These are phyloP conservation scores for Acanthochlamys bracteata DNA, from an alignment of 106 monocot genomes.

Conservation along the genomic window DNA sequence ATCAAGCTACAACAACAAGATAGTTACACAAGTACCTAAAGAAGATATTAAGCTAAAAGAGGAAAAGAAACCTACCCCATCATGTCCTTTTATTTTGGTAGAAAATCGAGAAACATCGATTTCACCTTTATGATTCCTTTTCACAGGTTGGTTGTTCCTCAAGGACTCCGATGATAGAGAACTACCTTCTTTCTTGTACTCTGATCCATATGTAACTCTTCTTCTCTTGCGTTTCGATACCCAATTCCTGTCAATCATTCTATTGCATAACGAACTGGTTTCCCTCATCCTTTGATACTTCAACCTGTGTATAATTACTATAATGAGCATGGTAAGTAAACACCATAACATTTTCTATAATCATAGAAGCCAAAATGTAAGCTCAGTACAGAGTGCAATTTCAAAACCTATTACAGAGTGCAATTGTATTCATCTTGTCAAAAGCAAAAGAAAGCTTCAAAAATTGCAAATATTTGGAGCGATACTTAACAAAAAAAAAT, in stretches of 20 bases:
- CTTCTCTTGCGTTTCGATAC: conserved; percentile 72
- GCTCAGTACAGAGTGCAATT: neutral
- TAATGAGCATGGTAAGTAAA: neutral
- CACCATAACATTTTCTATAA: neutral
- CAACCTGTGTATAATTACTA: neutral
- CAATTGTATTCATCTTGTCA: too few relatives aligned
- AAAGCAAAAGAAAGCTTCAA: too few relatives aligned
- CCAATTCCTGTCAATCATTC: conserved; percentile 66
- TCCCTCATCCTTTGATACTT: conserved; percentile 40
- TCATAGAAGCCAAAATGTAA: neutral
- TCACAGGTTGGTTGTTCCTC: conserved; percentile 17
- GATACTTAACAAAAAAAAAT: too few relatives aligned
- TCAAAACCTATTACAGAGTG: too few relatives aligned
- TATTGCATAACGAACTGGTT: conserved; percentile 29
- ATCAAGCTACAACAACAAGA: neutral
- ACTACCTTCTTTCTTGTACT: conserved; percentile 23
- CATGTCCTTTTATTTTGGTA: conserved; percentile 56
- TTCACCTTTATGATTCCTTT: conserved; percentile 26
- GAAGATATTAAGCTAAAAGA: neutral
- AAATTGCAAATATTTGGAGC: too few relatives aligned
- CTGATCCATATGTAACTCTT: conserved; percentile 24
- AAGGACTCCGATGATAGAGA: conserved; percentile 20
- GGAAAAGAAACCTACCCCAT: conserved; percentile 52
- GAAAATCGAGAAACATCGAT: conserved; percentile 23
- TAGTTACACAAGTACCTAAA: neutral